A percentile compares a stretch with the other conserved stretches of the same genome.
Conservation (phyloP, 495 filamentous ascomycete species). For the Hypoxylon fuscum region DNA sequence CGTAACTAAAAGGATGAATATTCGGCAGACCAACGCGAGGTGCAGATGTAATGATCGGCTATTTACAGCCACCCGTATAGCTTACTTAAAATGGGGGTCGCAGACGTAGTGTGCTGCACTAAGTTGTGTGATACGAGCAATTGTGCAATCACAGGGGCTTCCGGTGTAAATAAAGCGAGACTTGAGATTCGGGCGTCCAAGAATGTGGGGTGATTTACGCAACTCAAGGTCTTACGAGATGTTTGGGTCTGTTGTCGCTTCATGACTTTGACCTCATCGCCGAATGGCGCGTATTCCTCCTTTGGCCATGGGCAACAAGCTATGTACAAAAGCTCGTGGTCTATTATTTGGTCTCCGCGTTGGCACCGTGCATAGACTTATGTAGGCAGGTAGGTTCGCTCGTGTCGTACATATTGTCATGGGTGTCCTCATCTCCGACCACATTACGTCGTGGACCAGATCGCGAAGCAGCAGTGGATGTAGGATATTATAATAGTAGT, state of each 20-base stretch:
- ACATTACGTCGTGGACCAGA: conserved; percentile 14
- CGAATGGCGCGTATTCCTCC: conserved; percentile 4
- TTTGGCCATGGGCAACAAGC: conserved; percentile 6
- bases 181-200: conserved; percentile 34
- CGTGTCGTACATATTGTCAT: conserved; percentile 13
- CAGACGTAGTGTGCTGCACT: conserved; percentile 28
- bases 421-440: conserved; percentile 12
- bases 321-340: conserved; percentile 24
- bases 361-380: conserved; percentile 24
- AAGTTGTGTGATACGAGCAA: conserved; percentile 42
- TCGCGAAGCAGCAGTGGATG: conserved; percentile 10
- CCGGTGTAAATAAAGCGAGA: conserved; percentile 37
- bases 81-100: conserved; percentile 18
- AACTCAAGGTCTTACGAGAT: conserved; percentile 30
- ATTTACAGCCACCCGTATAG: conserved; percentile 40
- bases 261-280: conserved; percentile 19
- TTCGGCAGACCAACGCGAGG: conserved; percentile 36
- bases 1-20: conserved; percentile 13
- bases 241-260: conserved; percentile 25
- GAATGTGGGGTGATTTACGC: conserved; percentile 35
- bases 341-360: conserved; percentile 12
- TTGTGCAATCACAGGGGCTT: conserved; percentile 39
- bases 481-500: conserved; percentile 11
- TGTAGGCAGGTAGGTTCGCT: too few relatives aligned
- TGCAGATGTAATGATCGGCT: conserved; percentile 36